Base-by-base conservation (phyloP, 768 basidiomycete genomes). In the Tubosaeta sp. region DNA sequence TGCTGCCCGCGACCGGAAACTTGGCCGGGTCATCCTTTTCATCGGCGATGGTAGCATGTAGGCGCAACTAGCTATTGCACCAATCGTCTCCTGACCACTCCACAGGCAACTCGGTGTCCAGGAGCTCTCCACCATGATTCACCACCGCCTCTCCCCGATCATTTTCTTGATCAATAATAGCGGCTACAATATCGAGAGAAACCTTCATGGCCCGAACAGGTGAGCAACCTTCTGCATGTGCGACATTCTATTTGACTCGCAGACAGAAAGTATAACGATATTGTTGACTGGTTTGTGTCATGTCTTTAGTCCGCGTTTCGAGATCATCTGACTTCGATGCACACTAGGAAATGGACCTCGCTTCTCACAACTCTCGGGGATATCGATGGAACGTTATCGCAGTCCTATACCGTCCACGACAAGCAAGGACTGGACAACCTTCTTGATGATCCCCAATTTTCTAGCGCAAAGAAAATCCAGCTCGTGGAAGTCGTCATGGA, bases 121-220 rank as follows among this genome's bases (percentile, higher is more conserved):
- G 68, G 91, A 95, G 62, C 65, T 91, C 13, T 87, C 90, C 5
- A 85, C 88, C 0, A 95, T 95, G 87, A 78, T 94, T 43, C 78
- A 77, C 38, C 69, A 79, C 50, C 80, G 77, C 8, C 66, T 95
- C 32, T 85, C 77, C 57, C 94, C 95, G 5, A 90, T 93, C 67
- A 76, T 94, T 31, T 94, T 94, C 68, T 74, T 91, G 17, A 68
- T 91, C 45, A 91, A 91, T 67, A 91, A 91, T 65, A 75, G 72
- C 16, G 87, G 90, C 0, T 95, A 95, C 71, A 88, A 88, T 17
- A 92, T 98, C 48, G 95, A 98, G 73, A 80, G 87, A 16, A 79
- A 76, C 57, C 74, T 88, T 41, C 88, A 92, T 54, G 86, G 86
- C 17, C 77, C 74, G 69, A 61, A 76, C 22, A 73, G 81, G 83